These are phyloP conservation scores for Gossypium ekmanianum DNA, from an alignment of 345 rosid genomes.

Conservation along the genomic window DNA sequence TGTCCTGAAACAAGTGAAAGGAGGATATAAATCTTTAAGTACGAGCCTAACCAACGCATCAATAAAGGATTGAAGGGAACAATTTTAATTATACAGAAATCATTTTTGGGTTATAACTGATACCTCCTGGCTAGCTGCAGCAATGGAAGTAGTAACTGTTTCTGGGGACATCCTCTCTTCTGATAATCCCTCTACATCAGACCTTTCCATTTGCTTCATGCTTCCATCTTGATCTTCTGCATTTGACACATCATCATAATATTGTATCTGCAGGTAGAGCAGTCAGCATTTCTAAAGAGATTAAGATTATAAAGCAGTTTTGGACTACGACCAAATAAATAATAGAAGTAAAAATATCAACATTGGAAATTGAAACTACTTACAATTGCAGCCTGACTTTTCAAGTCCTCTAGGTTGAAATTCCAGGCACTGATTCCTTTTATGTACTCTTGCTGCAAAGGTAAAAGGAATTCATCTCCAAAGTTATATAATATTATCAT, in stretches of 20 bases:
- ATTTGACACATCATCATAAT: slow-evolving; percentile 49
- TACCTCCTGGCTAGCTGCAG: slow-evolving; percentile 66
- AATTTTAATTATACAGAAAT: not conserved
- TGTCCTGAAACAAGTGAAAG: slow-evolving; percentile 57
- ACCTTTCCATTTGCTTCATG: slow-evolving; percentile 40
- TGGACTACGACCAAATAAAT: not conserved
- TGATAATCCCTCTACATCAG: slow-evolving; percentile 34
- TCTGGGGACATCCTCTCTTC: slow-evolving; percentile 39
- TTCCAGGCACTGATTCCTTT: slow-evolving; percentile 97
- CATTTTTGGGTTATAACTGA: slow-evolving; percentile 10
- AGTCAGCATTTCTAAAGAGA: slow-evolving; percentile 15
- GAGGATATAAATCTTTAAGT: slow-evolving; percentile 19
- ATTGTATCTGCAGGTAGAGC: slow-evolving; percentile 61
- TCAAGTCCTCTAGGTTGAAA: slow-evolving; percentile 94
- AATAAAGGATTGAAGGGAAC: not conserved
- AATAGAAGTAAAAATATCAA: not conserved
- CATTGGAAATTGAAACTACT: slow-evolving; percentile 25
- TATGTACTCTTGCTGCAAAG: slow-evolving; percentile 87
- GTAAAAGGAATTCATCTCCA: slow-evolving; percentile 10
- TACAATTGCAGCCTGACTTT: slow-evolving; percentile 90
- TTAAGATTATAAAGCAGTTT: slow-evolving; percentile 7
- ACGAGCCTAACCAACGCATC: slow-evolving; percentile 12
- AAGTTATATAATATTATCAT: not conserved
- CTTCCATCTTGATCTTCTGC: slow-evolving; percentile 45
- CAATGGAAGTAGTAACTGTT: slow-evolving; percentile 39